A percentile compares a stretch with the other conserved stretches of the same genome.
phyloP scores from a whole-genome alignment of 345 rosid species.

The Ailanthus altissimus region DNA sequence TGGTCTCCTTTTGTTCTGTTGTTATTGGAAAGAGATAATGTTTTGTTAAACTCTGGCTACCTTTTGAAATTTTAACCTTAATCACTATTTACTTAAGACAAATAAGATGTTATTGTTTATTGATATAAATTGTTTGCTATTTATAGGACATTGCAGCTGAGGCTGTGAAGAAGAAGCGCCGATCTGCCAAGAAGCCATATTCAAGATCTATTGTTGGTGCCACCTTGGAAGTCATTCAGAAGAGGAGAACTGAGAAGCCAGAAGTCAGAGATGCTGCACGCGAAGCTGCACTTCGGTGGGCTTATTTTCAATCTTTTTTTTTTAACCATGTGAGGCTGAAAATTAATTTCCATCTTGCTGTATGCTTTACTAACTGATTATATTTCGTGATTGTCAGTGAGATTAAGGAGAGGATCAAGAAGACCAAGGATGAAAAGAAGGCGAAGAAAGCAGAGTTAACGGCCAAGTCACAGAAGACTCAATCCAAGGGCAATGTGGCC shows the following conservation, averaged over 20 bases:
- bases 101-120: background rate
- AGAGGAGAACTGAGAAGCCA: slow-evolving; percentile 63
- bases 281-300: slow-evolving; percentile 59
- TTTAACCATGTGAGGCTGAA: background rate
- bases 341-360: background rate
- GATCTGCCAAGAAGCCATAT: slow-evolving; percentile 62
- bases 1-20: background rate
- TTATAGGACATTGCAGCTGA: slow-evolving; percentile 59
- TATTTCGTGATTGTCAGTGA: slow-evolving; percentile 43
- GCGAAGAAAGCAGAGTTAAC: slow-evolving; percentile 71
- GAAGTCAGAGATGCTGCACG: slow-evolving; percentile 73
- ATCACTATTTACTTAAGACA: background rate
- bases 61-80: background rate
- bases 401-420: slow-evolving; percentile 82
- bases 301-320: background rate
- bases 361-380: background rate
- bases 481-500: slow-evolving; percentile 41
- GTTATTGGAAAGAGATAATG: too few species aligned
- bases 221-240: slow-evolving; percentile 71
- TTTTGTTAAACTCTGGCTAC: background rate
- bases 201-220: slow-evolving; percentile 78
- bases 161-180: slow-evolving; percentile 61
- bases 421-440: slow-evolving; percentile 82
- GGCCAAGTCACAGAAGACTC: slow-evolving; percentile 61
- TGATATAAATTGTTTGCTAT: background rate